These are phyloP conservation scores for Trichoderma sp. DNA, from an alignment of 2,329 filamentous ascomycete species.

Conservation along the genomic window DNA sequence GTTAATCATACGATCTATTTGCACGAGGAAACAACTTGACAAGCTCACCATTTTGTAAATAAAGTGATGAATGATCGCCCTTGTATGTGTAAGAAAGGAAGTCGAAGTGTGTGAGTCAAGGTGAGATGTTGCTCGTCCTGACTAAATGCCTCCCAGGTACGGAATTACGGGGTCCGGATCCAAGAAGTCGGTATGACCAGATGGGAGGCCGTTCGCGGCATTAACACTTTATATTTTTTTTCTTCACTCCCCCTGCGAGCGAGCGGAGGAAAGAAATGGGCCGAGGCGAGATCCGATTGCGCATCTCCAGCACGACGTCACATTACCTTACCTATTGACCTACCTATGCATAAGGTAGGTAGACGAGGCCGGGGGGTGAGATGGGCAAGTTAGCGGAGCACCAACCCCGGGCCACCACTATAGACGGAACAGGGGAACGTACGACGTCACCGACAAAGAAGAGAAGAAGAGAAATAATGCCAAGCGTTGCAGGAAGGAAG, in stretches of 20 bases:
- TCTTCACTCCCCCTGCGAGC: background rate
- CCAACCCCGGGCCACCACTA: background rate
- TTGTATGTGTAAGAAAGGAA: background rate
- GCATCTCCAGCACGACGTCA: background rate
- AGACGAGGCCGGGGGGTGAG: background rate
- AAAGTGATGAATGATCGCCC: background rate
- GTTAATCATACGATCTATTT: background rate
- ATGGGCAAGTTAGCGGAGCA: background rate
- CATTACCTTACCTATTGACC: background rate
- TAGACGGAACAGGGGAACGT: background rate
- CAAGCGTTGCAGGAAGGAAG: background rate
- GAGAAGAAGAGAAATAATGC: background rate
- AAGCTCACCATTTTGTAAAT: background rate
- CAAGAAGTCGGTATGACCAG: background rate
- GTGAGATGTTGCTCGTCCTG: background rate
- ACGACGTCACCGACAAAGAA: background rate
- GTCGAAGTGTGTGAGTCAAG: background rate
- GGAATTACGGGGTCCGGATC: background rate
- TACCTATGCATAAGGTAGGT: background rate
- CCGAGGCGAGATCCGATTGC: slow-evolving; percentile 7
- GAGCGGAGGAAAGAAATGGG: background rate
- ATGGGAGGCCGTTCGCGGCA: slow-evolving; percentile 2
- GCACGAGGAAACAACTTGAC: background rate
- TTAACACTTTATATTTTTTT: background rate
- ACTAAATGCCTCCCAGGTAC: background rate